phyloP scores from a whole-genome alignment of 768 basidiomycete species.

The Termitomyces sp. region DNA sequence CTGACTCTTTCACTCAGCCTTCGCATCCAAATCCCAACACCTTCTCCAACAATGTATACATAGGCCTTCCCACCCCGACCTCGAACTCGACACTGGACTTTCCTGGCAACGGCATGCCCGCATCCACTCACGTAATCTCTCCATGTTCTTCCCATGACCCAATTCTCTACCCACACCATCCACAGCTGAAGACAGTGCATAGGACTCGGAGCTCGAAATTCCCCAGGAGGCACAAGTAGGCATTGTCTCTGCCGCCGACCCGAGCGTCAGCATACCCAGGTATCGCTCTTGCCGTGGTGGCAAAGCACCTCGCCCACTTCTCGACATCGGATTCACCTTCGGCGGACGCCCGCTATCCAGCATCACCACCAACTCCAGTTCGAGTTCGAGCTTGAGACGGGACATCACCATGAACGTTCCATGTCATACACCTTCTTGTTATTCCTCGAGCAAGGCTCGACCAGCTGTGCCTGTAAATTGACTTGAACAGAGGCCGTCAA shows the following conservation, averaged over 20 bases:
- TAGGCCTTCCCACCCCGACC: conserved; percentile 11
- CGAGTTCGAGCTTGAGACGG: conserved; percentile 20
- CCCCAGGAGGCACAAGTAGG: conserved; percentile 46
- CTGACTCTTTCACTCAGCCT: too few relatives aligned
- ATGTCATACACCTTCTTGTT: conserved; percentile 95
- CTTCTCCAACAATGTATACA: conserved; percentile 13
- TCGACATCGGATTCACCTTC: conserved; percentile 60
- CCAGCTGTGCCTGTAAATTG: too few relatives aligned
- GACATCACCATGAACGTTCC: conserved; percentile 92
- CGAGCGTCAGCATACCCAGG: conserved; percentile 40
- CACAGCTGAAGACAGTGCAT: conserved; percentile 66
- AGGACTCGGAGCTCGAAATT: conserved; percentile 48
- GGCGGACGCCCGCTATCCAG: conserved; percentile 49
- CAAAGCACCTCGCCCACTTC: conserved; percentile 32
- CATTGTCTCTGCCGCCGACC: conserved; percentile 40
- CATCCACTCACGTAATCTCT: conserved; percentile 88
- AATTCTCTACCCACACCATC: conserved; percentile 55
- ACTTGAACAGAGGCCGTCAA: too few relatives aligned
- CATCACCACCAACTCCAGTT: conserved; percentile 18
- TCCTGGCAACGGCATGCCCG: conserved; percentile 51
- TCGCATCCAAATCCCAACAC: too few relatives aligned
- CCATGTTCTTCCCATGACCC: conserved; percentile 86
- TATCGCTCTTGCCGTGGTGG: conserved; percentile 20
- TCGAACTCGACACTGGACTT: not conserved
- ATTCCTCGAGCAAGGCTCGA: conserved; percentile 76